These are phyloP conservation scores for Lactifluus volemus DNA, from an alignment of 768 basidiomycete genomes.

Conservation along the genomic window DNA sequence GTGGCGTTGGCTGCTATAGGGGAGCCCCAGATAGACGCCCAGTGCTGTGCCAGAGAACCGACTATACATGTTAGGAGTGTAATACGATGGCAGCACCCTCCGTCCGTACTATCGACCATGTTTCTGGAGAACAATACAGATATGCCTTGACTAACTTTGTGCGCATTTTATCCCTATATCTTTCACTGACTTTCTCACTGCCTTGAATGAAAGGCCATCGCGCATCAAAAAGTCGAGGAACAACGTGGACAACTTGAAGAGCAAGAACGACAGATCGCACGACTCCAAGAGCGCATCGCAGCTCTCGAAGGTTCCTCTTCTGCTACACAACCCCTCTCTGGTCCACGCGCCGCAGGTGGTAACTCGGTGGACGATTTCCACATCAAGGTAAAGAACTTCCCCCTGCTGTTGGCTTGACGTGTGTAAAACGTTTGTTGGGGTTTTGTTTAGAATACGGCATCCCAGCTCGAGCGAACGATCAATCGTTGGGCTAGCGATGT, in stretches of 20 bases:
- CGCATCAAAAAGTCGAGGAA: conserved; percentile 83
- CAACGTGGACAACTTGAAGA: conserved; percentile 72
- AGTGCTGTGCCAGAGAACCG: too few relatives aligned
- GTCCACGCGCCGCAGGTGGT: conserved; percentile 34
- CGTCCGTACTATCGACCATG: conserved; percentile 22
- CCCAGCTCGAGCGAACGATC: conserved; percentile 59
- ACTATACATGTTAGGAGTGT: too few relatives aligned
- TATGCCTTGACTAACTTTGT: conserved; percentile 80
- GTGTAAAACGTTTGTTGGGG: too few relatives aligned
- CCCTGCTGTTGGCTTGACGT: neutral
- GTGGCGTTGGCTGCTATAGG: too few relatives aligned
- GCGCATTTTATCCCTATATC: neutral
- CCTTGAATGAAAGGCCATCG: conserved; percentile 48
- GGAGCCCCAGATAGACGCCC: neutral
- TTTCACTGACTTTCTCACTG: neutral
- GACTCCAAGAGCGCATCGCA: conserved; percentile 59
- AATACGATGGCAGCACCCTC: conserved; percentile 1
- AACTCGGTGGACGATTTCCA: conserved; percentile 81
- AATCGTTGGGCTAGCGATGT: conserved; percentile 85
- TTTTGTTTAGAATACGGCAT: conserved; percentile 53
- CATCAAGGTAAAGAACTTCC: conserved; percentile 47
- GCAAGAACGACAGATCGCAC: conserved; percentile 76
- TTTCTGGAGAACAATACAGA: conserved; percentile 60
- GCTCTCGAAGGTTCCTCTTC: conserved; percentile 60
- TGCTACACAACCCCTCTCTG: conserved; percentile 24